phyloP scores from a whole-genome alignment of 2,329 filamentous ascomycete species.

The Calonectria hawksworthii region DNA sequence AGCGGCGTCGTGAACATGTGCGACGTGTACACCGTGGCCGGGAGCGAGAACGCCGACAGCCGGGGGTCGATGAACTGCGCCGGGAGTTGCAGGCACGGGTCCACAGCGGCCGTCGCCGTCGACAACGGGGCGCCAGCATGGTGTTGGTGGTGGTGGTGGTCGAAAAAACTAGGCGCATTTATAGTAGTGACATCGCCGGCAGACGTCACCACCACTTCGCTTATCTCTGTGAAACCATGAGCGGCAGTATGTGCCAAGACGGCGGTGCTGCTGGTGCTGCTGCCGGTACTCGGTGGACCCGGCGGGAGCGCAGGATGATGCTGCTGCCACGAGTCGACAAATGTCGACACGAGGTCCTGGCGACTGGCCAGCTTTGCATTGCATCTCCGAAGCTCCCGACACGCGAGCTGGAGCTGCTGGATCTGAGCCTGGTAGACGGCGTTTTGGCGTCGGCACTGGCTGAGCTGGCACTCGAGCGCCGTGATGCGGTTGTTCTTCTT shows the following conservation, averaged over 20 bases:
- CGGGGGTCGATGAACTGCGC: background rate
- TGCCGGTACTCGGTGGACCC: background rate
- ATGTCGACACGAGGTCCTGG: background rate
- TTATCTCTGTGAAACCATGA: background rate
- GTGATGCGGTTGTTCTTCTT: background rate
- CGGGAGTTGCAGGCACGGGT: background rate
- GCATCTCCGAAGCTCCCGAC: background rate
- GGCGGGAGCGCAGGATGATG: background rate
- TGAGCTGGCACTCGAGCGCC: background rate
- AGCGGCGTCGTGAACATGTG: background rate
- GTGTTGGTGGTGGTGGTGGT: background rate
- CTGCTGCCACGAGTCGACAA: background rate
- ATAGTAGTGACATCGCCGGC: background rate
- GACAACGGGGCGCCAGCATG: no score
- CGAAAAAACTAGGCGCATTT: background rate
- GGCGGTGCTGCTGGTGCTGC: background rate
- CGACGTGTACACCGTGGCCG: background rate
- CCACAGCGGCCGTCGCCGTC: background rate
- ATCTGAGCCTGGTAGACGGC: background rate
- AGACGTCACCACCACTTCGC: background rate
- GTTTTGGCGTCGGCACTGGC: background rate
- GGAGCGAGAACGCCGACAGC: background rate
- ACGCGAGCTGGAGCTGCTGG: background rate
- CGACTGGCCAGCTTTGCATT: background rate
- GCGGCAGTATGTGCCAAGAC: background rate